Evolutionary conservation across 176 grass and related monocot species (phyloP).

Genomic region (Eleusine indica): DNA sequence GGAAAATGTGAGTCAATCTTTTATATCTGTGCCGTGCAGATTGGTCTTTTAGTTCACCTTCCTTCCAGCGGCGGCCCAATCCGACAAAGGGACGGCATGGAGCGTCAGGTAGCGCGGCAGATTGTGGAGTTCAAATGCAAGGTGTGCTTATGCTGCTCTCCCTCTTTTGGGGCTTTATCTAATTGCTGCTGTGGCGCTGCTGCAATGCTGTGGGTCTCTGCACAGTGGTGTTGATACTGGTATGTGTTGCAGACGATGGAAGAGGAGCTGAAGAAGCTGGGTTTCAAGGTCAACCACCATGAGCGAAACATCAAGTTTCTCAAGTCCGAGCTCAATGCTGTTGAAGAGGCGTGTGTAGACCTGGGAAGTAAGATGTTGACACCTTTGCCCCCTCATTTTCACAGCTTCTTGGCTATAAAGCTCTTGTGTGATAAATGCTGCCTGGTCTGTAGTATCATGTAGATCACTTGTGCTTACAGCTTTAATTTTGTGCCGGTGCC

Average conservation of each 20-base stretch:
- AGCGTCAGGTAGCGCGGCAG: conserved; percentile 15
- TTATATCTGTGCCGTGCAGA: not conserved
- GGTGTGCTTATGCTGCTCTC: conserved; percentile 1
- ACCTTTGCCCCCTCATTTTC: not conserved
- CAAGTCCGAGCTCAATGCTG: conserved; percentile 53
- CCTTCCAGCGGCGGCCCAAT: not conserved
- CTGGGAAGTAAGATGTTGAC: conserved; percentile 55
- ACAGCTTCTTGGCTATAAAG: not conserved
- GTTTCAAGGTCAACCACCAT: conserved; percentile 65
- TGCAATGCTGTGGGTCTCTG: not conserved
- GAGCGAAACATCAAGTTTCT: conserved; percentile 71
- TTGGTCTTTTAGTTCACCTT: conserved; percentile 7
- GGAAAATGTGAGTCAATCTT: not conserved
- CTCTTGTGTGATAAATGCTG: conserved; percentile 21
- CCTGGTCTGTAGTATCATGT: not conserved
- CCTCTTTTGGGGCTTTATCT: not conserved
- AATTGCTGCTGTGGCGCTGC: not conserved
- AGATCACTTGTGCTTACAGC: not conserved
- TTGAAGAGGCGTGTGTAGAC: conserved; percentile 46
- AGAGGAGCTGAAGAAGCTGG: conserved; percentile 64
- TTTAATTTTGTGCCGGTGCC: not conserved
- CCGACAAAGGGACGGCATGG: conserved; percentile 35
- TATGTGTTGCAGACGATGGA: conserved; percentile 63
- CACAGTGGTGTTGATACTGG: not conserved
- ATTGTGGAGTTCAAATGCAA: conserved; percentile 31